Conservation (phyloP, 495 filamentous ascomycete species). For the Talaromyces nanjingensis region DNA sequence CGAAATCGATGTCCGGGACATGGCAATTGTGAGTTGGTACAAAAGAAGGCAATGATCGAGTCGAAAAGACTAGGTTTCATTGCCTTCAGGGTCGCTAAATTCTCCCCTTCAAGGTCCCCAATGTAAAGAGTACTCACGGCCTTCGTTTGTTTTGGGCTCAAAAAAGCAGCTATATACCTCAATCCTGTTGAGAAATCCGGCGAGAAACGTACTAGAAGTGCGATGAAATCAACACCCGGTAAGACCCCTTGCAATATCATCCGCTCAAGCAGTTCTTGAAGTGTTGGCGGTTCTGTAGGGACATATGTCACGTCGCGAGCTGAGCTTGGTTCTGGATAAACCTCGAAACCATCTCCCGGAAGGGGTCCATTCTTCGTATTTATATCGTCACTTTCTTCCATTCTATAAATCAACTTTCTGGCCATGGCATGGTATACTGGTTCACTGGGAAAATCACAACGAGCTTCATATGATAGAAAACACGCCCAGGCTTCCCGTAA, state of each 20-base stretch:
- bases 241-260: constrained; percentile 45
- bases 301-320: constrained; percentile 54
- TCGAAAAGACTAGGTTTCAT: constrained; percentile 36
- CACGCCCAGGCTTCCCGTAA: constrained; percentile 66
- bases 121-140: constrained; percentile 24
- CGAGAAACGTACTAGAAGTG: constrained; percentile 40
- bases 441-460: constrained; percentile 20
- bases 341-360: constrained; percentile 56
- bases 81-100: constrained; percentile 18
- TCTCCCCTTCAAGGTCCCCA: constrained; percentile 13
- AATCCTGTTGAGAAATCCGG: constrained; percentile 30
- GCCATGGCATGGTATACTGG: constrained; percentile 54
- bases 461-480: constrained; percentile 50
- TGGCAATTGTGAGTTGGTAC: constrained; percentile 18
- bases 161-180: constrained; percentile 31
- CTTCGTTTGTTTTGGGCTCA: constrained; percentile 27
- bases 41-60: constrained; percentile 44
- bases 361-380: constrained; percentile 26
- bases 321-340: constrained; percentile 46
- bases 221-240: constrained; percentile 35
- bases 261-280: constrained; percentile 45
- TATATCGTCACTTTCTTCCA: constrained; percentile 19
- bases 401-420: constrained; percentile 46
- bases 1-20: constrained; percentile 18
- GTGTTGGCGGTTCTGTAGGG: constrained; percentile 43